Conservation (phyloP, 768 basidiomycete species). For the Polyporus arcularius region DNA sequence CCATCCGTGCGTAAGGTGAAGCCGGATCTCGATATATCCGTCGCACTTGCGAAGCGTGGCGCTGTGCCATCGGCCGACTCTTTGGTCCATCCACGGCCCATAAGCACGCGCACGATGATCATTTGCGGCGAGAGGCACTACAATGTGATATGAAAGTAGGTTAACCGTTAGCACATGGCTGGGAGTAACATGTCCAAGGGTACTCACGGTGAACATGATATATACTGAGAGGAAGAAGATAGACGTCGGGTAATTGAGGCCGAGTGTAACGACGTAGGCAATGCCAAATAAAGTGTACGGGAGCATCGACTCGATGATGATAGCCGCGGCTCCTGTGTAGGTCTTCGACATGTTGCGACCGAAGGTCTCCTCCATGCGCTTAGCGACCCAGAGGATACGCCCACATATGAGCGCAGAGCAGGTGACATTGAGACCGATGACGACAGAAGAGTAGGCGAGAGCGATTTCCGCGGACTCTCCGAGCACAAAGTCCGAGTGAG, state of each 20-base stretch:
- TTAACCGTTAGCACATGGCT: no score
- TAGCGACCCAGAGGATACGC: constrained; percentile 17
- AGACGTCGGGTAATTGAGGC: constrained; percentile 11
- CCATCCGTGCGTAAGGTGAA: no score
- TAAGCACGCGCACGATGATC: no score
- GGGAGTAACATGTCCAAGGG: no score
- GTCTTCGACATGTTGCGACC: not conserved
- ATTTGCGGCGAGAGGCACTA: no score
- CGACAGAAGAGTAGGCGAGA: constrained; percentile 17
- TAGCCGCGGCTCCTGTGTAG: constrained; percentile 18
- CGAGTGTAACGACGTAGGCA: constrained; percentile 25
- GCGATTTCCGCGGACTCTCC: constrained; percentile 14
- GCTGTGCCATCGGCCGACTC: no score
- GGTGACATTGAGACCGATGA: constrained; percentile 21
- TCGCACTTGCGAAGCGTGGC: no score
- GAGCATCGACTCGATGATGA: constrained; percentile 24
- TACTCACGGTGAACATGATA: constrained; percentile 23
- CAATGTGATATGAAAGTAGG: no score
- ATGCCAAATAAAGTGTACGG: constrained; percentile 23
- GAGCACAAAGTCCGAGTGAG: constrained; percentile 20
- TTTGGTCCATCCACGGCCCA: no score
- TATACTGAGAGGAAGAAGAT: constrained; percentile 22
- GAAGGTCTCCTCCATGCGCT: no score
- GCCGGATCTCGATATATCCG: no score
- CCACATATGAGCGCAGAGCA: constrained; percentile 20